Conservation (phyloP, 257 asterid species). For the Nicotiana benthamiana region DNA sequence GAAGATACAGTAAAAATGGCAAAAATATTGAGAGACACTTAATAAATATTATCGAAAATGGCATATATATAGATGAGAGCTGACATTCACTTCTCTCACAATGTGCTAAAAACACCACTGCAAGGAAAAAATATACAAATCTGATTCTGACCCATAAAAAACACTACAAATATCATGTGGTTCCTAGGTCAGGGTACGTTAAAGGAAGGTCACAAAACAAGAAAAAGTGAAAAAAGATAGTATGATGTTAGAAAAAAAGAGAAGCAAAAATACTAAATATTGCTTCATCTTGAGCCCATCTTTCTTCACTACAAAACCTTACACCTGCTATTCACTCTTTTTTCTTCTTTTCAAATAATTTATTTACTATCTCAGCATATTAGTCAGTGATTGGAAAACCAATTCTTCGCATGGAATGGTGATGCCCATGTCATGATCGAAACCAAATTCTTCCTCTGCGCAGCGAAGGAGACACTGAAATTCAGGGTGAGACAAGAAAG, state of each 20-base stretch:
- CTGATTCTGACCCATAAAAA: not conserved
- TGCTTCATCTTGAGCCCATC: conserved; percentile 20
- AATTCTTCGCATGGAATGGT: conserved; percentile 4
- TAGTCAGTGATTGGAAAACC: not conserved
- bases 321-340: not conserved
- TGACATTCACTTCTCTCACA: conserved; percentile 8
- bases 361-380: not conserved
- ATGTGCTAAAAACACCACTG: conserved; percentile 25
- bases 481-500: not conserved
- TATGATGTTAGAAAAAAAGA: conserved; percentile 15
- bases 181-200: not conserved
- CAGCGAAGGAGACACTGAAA: conserved; percentile 7
- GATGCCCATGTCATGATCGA: conserved; percentile 8
- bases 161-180: not conserved
- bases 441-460: conserved; percentile 12
- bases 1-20: too few species aligned
- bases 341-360: too few species aligned
- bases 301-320: not conserved
- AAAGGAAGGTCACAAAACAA: not conserved
- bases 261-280: not conserved
- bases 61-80: not conserved
- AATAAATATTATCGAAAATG: not conserved
- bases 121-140: conserved; percentile 14
- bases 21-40: too few species aligned
- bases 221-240: conserved; percentile 9